Evolutionary conservation across 1,284 basidiomycete species (phyloP).

Genomic region (Earliella scabrosa): DNA sequence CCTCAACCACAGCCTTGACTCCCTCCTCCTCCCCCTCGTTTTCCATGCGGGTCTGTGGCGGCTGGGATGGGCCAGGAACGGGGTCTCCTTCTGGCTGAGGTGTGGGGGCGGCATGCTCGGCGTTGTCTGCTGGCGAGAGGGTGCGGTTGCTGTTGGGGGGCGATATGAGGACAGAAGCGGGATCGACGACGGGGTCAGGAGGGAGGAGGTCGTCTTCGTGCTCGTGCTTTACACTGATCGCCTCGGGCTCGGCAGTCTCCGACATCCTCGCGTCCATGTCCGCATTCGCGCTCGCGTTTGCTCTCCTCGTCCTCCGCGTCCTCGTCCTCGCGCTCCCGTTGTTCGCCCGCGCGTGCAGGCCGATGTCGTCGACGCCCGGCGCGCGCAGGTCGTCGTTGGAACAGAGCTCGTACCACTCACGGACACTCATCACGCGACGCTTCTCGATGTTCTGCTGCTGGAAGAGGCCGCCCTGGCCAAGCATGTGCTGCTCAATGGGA

Average conservation of each 20-base stretch:
- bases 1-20: not conserved
- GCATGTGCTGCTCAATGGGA: slow-evolving; percentile 92
- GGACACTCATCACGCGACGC: slow-evolving; percentile 78
- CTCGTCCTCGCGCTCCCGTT: slow-evolving; percentile 28
- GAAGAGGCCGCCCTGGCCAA: slow-evolving; percentile 85
- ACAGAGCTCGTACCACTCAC: slow-evolving; percentile 89
- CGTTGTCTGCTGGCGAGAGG: slow-evolving; percentile 16
- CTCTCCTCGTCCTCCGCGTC: slow-evolving; percentile 31
- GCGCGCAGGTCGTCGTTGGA: slow-evolving; percentile 68
- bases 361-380: slow-evolving; percentile 71
- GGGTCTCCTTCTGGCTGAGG: not conserved
- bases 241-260: slow-evolving; percentile 40
- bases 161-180: slow-evolving; percentile 24
- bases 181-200: slow-evolving; percentile 12
- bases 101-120: slow-evolving; percentile 17
- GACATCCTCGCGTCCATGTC: slow-evolving; percentile 16
- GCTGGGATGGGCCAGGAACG: too few species aligned
- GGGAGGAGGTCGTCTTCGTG: slow-evolving; percentile 34
- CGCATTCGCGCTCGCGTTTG: slow-evolving; percentile 14
- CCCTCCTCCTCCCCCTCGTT: slow-evolving; percentile 34
- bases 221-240: slow-evolving; percentile 39
- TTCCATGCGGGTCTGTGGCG: too few species aligned
- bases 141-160: slow-evolving; percentile 26
- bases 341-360: slow-evolving; percentile 52
- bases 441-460: slow-evolving; percentile 93